These are phyloP conservation scores for Phoenix roebelenii DNA, from an alignment of 176 grass and related monocot species.

Conservation along the genomic window DNA sequence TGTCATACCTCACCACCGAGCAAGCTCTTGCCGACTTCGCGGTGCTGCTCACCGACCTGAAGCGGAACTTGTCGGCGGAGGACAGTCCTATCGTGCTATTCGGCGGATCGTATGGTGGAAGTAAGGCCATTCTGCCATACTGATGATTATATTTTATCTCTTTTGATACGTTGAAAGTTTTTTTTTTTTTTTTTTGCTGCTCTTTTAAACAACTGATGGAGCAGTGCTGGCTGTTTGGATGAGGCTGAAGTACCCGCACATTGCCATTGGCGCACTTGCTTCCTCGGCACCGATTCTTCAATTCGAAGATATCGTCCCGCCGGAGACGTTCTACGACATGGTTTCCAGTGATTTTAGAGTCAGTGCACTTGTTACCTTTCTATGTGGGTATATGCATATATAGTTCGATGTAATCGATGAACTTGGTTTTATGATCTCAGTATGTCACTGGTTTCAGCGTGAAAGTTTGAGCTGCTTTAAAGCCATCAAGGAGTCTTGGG, in stretches of 20 bases:
- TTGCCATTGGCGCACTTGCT: constrained; percentile 63
- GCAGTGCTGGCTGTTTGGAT: constrained; percentile 97
- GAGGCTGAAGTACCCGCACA: constrained; percentile 91
- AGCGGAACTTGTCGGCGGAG: constrained; percentile 62
- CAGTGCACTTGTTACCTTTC: background rate
- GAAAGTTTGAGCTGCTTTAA: constrained; percentile 81
- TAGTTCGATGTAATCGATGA: background rate
- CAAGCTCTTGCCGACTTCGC: constrained; percentile 89
- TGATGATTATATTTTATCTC: background rate
- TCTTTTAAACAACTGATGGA: background rate
- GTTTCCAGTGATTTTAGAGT: constrained; percentile 95
- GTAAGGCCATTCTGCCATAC: constrained; percentile 28
- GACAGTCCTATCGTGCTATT: constrained; percentile 86
- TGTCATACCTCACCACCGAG: constrained; percentile 72
- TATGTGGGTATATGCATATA: background rate
- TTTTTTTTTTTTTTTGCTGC: background rate
- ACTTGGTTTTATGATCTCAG: background rate
- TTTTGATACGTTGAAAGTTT: too few relatives aligned
- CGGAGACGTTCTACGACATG: constrained; percentile 67
- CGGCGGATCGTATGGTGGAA: constrained; percentile 91
- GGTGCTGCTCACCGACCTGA: constrained; percentile 58
- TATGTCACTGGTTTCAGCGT: constrained; percentile 41
- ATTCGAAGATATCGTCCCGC: constrained; percentile 87
- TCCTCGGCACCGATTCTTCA: constrained; percentile 91
- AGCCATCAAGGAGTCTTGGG: constrained; percentile 80